These are phyloP conservation scores for Eleusine indica DNA, from an alignment of 176 grass and related monocot species.

Conservation along the genomic window DNA sequence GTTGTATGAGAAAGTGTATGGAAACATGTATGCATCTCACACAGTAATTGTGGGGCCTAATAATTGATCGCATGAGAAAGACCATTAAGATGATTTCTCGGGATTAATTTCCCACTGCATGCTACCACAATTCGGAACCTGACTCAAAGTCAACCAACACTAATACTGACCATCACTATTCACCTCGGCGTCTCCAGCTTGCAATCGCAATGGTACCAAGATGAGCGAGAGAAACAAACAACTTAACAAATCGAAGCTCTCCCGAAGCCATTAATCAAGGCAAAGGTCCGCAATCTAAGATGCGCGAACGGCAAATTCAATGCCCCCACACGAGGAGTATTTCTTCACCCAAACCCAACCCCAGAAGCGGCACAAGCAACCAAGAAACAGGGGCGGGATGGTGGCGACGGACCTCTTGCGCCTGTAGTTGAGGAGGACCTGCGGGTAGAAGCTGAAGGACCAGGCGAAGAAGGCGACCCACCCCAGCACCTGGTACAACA, in stretches of 20 bases:
- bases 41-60: too few relatives aligned
- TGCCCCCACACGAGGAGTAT: too few relatives aligned
- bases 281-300: not conserved
- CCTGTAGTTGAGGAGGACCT: constrained; percentile 88
- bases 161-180: not conserved
- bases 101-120: not conserved
- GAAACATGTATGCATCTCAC: too few relatives aligned
- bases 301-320: not conserved
- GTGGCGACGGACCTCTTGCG: constrained; percentile 73
- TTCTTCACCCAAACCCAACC: not conserved
- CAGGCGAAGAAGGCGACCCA: constrained; percentile 96
- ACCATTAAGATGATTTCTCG: not conserved
- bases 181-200: not conserved
- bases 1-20: too few relatives aligned
- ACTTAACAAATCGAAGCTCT: not conserved
- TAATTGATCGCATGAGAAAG: too few relatives aligned
- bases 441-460: constrained; percentile 98
- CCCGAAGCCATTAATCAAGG: not conserved
- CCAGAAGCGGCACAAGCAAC: not conserved
- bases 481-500: constrained; percentile 79
- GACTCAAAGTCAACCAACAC: not conserved
- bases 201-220: not conserved
- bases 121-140: not conserved
- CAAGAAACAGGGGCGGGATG: not conserved
- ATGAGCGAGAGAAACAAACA: not conserved